These are phyloP conservation scores for Sporothrix inflata DNA, from an alignment of 2,329 filamentous ascomycete genomes.

Conservation along the genomic window DNA sequence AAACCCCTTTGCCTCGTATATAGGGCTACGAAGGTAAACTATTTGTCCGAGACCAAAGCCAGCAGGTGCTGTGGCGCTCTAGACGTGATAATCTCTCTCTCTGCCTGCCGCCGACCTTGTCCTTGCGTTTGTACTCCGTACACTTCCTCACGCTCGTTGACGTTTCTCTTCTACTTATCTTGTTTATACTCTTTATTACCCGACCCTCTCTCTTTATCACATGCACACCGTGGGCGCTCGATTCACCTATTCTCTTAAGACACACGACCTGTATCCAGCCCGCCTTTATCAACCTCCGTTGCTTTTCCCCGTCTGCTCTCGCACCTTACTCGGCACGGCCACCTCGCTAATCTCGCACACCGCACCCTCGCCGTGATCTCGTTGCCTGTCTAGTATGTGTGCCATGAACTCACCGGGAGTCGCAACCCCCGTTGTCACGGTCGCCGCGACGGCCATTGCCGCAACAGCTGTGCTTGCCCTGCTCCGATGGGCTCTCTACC, in stretches of 20 bases:
- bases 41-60: too few relatives aligned
- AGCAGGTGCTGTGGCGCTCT: too few relatives aligned
- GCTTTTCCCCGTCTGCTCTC: background rate
- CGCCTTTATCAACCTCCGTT: background rate
- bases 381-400: background rate
- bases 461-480: slow-evolving; percentile 34
- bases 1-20: too few relatives aligned
- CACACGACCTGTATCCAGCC: background rate
- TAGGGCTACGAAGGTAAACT: too few relatives aligned
- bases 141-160: too few relatives aligned
- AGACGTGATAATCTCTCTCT: too few relatives aligned
- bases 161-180: background rate
- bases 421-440: slow-evolving; percentile 11
- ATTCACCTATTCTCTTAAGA: background rate
- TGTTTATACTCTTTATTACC: background rate
- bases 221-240: background rate
- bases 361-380: background rate
- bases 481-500: slow-evolving; percentile 36
- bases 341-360: background rate
- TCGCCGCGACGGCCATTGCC: slow-evolving; percentile 32
- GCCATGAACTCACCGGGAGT: slow-evolving; percentile 14
- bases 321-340: background rate
- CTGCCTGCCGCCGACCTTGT: too few relatives aligned
- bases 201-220: too few relatives aligned
- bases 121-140: too few relatives aligned